Percentiles rank a stretch among this genome's conserved stretches.
Evolutionary conservation across 176 grass and related monocot genomes (phyloP).

Genomic region (Carex scoparia): DNA sequence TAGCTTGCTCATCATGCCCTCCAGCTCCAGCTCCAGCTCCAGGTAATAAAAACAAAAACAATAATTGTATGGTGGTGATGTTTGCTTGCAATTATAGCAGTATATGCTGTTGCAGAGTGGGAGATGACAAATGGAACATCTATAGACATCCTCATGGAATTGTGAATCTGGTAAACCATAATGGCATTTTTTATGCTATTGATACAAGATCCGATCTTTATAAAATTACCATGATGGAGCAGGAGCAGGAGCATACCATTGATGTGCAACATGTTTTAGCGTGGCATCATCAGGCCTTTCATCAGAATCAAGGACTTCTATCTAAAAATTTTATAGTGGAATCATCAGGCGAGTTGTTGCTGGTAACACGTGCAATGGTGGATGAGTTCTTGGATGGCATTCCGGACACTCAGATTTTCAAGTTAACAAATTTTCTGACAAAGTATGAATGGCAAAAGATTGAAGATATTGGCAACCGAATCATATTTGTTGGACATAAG

Average conservation of each 20-base stretch:
- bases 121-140: background rate
- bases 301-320: too few species aligned
- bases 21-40: too few species aligned
- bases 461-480: background rate
- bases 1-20: too few species aligned
- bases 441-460: background rate
- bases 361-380: background rate
- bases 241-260: background rate
- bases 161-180: background rate
- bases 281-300: too few species aligned
- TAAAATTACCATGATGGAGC: background rate
- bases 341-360: background rate
- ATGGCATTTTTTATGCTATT: background rate
- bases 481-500: background rate
- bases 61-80: background rate
- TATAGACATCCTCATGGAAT: background rate
- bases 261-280: background rate
- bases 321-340: background rate
- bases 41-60: too few species aligned
- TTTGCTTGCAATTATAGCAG: background rate
- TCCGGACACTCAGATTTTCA: background rate
- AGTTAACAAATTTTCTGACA: background rate
- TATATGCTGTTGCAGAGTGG: background rate
- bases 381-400: background rate
- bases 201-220: background rate